Base-by-base conservation (phyloP, 345 rosid species). In the Acer saccharum region DNA sequence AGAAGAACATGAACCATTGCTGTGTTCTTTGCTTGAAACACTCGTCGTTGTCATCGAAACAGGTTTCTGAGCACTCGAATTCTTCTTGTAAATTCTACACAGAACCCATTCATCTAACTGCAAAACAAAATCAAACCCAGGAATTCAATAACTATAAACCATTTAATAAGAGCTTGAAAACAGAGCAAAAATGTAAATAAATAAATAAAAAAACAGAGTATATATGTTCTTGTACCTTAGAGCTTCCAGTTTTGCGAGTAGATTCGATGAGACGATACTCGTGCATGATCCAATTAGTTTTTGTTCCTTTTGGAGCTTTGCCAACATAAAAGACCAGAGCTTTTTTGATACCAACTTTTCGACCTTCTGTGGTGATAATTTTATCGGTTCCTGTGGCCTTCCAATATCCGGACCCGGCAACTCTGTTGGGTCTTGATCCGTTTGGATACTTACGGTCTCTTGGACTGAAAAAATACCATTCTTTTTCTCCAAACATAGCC, bases 271-370 rank as follows among this genome's bases (percentile, higher is more conserved):
- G 90, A 65, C 99, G 94, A 76, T 92, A 96, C 77, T 96, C 99
- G 65, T 96, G 99, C 99, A 96, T 94, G 73, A 96, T 96, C 99
- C 99, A 96, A 87, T 94, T 96, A 12, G 99, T 96, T 83, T 96
- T 96, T 65, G 89, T 89, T 16, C 99, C 99, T 84, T 90, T 96
- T 0, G 97, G 98, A 3, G 99, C 95, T 76, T 91, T 96, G 0
- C 99, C 99, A n/a, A 92, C 32, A 72, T 96, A 96, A 71, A 96
- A 96, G 10, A 94, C 98, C 18, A 94, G 86, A 75, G 98, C 94
- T 83, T 96, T 96, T 87, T 96, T 96, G 65, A 95, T 92, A 10
- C 99, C 99, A 35, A 90, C 96, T 80, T 90, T 89, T 29, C 89
- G 92, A 32, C 96, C 97, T 10, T 88, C 97, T 1, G 88, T 80